Evolutionary conservation across 129 eudicot species (phyloP).

Genomic region (carrot (Daucus carota)): DH1_v3.0 NC_030383.2:10973001-10973500

Average conservation of each 20-base stretch:
- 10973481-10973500: no score
- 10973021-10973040: constrained; percentile 96
- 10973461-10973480: no score
- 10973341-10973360: neutral
- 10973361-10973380: neutral
- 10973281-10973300: neutral
- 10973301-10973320: neutral
- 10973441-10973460: no score
- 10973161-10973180: neutral
- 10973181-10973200: neutral
- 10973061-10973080: neutral
- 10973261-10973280: neutral
- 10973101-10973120: neutral
- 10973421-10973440: no score
- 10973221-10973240: neutral
- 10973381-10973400: no score
- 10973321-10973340: neutral
- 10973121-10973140: neutral
- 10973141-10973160: neutral
- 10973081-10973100: neutral
- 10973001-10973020: constrained; percentile 90
- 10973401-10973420: no score
- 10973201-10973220: neutral
- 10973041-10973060: neutral
- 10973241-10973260: neutral